Conservation (phyloP, 2,329 filamentous ascomycete species). For the Sporothrix pallida region DNA sequence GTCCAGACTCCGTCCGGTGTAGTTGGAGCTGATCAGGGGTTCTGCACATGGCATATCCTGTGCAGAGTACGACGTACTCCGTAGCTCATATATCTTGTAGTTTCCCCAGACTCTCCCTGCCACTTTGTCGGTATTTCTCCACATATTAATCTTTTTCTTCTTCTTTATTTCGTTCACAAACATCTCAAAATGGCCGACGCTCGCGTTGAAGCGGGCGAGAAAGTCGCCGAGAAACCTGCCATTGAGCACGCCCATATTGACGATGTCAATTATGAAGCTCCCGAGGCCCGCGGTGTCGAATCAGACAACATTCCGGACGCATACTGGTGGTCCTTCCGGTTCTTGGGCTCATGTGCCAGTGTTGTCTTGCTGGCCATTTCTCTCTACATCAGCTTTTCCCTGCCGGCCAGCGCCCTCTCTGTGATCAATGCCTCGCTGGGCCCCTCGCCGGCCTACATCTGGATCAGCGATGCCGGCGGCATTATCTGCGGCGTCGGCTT, state of each 20-base stretch:
- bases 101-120: background rate
- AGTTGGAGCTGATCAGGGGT: too few species aligned
- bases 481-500: conserved; percentile 43
- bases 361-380: conserved; percentile 28
- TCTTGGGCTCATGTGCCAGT: conserved; percentile 31
- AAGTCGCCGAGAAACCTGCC: background rate
- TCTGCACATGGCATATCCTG: too few species aligned
- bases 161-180: background rate
- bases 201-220: background rate
- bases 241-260: background rate
- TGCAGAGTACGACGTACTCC: background rate
- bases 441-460: conserved; percentile 31
- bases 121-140: background rate
- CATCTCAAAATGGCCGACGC: background rate
- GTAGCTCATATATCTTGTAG: background rate
- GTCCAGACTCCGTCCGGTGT: too few species aligned
- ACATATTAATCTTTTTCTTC: background rate
- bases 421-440: conserved; percentile 34
- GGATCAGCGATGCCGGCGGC: conserved; percentile 33
- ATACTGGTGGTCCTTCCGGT: conserved; percentile 34
- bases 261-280: conserved; percentile 14
- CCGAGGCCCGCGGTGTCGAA: conserved; percentile 30
- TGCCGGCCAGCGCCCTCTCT: conserved; percentile 30
- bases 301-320: conserved; percentile 31
- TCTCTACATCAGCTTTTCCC: conserved; percentile 28